A percentile compares a stretch with the other conserved stretches of the same genome.
These are phyloP conservation scores for Phytophthora kernoviae DNA, from an alignment of 352 stramenopile genomes.

Conservation along the genomic window DNA sequence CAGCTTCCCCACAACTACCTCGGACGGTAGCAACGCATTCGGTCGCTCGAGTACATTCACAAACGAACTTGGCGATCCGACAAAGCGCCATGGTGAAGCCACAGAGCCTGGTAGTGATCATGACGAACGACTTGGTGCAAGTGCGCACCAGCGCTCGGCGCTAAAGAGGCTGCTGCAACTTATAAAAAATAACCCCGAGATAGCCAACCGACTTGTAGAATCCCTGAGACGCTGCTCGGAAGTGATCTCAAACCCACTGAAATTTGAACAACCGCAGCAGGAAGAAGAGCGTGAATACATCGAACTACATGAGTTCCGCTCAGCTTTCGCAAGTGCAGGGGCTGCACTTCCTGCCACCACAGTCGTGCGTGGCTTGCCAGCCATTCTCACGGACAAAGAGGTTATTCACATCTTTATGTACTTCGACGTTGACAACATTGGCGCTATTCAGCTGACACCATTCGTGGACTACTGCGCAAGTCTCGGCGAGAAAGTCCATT, in stretches of 20 bases:
- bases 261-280: slow-evolving; percentile 16
- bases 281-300: slow-evolving; percentile 38
- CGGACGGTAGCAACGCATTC: slow-evolving; percentile 66
- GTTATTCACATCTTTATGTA: slow-evolving; percentile 83
- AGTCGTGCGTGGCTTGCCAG: slow-evolving; percentile 10
- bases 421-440: slow-evolving; percentile 72
- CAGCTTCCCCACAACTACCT: slow-evolving; percentile 55
- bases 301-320: slow-evolving; percentile 56
- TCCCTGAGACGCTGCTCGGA: slow-evolving; percentile 15
- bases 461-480: slow-evolving; percentile 49
- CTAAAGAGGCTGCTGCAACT: slow-evolving; percentile 47
- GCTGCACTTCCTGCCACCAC: slow-evolving; percentile 8
- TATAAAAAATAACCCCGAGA: slow-evolving; percentile 21
- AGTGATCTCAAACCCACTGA: not conserved
- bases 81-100: slow-evolving; percentile 71
- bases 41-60: slow-evolving; percentile 72
- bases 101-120: slow-evolving; percentile 57
- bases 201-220: slow-evolving; percentile 32
- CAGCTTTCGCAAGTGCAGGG: slow-evolving; percentile 22
- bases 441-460: slow-evolving; percentile 45
- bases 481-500: slow-evolving; percentile 23
- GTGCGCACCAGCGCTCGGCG: slow-evolving; percentile 63
- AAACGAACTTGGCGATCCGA: slow-evolving; percentile 67
- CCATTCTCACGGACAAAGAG: slow-evolving; percentile 49
- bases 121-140: slow-evolving; percentile 62